A percentile compares a stretch with the other conserved stretches of the same genome.
These are phyloP conservation scores for Aspergillus tamarii DNA, from an alignment of 2,329 filamentous ascomycete species.

Conservation along the genomic window DNA sequence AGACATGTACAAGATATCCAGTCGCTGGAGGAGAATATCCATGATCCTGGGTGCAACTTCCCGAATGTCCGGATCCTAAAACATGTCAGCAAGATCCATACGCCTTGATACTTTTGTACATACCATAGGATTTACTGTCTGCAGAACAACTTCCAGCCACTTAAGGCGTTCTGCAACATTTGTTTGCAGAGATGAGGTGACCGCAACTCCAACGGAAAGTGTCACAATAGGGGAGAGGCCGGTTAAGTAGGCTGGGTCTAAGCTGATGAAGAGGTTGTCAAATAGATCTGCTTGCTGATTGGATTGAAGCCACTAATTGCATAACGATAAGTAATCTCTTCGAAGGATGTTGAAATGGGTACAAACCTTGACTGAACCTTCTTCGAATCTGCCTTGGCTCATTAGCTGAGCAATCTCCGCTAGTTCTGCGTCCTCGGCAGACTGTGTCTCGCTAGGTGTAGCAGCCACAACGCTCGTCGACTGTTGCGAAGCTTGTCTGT, in stretches of 20 bases:
- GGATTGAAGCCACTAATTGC: slow-evolving; percentile 62
- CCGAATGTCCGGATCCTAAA: slow-evolving; percentile 56
- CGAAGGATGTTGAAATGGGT: neutral
- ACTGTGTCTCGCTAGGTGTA: slow-evolving; percentile 22
- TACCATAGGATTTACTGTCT: slow-evolving; percentile 58
- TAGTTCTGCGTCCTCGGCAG: slow-evolving; percentile 45
- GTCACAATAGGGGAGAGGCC: slow-evolving; percentile 60
- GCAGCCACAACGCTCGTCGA: slow-evolving; percentile 19
- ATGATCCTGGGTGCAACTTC: slow-evolving; percentile 63
- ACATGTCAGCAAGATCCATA: slow-evolving; percentile 11
- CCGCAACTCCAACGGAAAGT: slow-evolving; percentile 65
- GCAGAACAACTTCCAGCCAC: slow-evolving; percentile 62
- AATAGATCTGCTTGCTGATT: slow-evolving; percentile 62
- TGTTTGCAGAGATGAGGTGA: slow-evolving; percentile 59
- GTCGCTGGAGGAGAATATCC: slow-evolving; percentile 60
- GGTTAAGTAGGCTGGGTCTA: slow-evolving; percentile 60
- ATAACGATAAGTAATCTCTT: neutral
- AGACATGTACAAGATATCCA: slow-evolving; percentile 61
- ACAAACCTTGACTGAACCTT: slow-evolving; percentile 50
- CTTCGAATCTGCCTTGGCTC: slow-evolving; percentile 45
- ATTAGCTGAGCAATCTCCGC: slow-evolving; percentile 47
- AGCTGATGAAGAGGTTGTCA: slow-evolving; percentile 62
- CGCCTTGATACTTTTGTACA: slow-evolving; percentile 23
- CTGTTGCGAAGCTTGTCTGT: slow-evolving; percentile 23
- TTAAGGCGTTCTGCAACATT: slow-evolving; percentile 58